These are phyloP conservation scores for Ocimum tenuiflorum DNA, from an alignment of 257 asterid genomes.

Conservation along the genomic window DNA sequence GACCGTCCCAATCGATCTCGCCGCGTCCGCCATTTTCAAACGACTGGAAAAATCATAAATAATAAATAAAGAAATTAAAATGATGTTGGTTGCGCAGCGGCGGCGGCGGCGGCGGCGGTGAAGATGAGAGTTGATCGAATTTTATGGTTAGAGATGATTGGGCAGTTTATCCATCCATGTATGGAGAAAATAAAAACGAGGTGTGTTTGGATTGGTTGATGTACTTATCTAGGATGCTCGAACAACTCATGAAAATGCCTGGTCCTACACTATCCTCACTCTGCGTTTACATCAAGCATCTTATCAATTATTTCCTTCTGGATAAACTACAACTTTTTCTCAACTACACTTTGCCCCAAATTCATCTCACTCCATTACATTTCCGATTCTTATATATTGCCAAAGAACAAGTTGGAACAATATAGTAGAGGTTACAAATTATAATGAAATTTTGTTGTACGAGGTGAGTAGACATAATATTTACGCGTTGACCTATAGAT, in stretches of 20 bases:
- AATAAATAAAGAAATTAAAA: not conserved
- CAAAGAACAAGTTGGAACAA: too few relatives aligned
- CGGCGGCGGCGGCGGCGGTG: slow-evolving; percentile 11
- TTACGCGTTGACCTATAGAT: too few relatives aligned
- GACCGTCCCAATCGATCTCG: slow-evolving; percentile 35
- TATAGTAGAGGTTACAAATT: too few relatives aligned
- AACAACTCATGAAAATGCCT: not conserved
- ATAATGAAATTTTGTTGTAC: too few relatives aligned
- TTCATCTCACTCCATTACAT: too few relatives aligned
- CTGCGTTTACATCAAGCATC: slow-evolving; percentile 31
- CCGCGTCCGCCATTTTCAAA: slow-evolving; percentile 29
- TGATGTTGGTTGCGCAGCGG: not conserved
- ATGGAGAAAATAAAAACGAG: not conserved
- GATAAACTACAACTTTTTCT: too few relatives aligned
- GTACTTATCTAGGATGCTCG: slow-evolving; percentile 8
- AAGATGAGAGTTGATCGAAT: slow-evolving; percentile 22
- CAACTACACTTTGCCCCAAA: too few relatives aligned
- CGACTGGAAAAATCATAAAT: not conserved
- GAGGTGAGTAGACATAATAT: too few relatives aligned
- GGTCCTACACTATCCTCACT: slow-evolving; percentile 21
- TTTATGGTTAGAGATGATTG: slow-evolving; percentile 32
- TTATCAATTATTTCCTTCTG: not conserved
- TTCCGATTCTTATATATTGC: too few relatives aligned
- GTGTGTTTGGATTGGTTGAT: slow-evolving; percentile 9
- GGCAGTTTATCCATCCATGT: slow-evolving; percentile 26